Conservation (phyloP, 495 filamentous ascomycete genomes). For the Penicillium cataractarum region DNA sequence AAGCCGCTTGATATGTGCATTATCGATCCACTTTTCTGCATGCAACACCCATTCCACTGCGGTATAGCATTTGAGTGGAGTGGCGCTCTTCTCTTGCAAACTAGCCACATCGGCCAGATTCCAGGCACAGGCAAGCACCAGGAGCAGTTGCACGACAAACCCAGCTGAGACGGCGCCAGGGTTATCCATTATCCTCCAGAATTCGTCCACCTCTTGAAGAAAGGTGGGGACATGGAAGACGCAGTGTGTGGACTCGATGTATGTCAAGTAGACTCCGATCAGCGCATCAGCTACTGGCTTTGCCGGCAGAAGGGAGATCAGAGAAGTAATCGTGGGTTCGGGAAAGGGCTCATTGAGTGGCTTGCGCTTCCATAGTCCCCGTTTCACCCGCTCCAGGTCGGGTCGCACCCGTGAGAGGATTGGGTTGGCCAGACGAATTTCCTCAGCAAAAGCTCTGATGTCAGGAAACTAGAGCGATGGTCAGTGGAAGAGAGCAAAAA, state of each 20-base stretch:
- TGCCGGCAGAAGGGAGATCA: slow-evolving; percentile 42
- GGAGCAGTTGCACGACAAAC: slow-evolving; percentile 62
- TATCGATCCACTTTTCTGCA: slow-evolving; percentile 63
- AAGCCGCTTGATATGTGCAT: slow-evolving; percentile 56
- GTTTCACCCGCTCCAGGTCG: slow-evolving; percentile 40
- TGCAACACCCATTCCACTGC: slow-evolving; percentile 66
- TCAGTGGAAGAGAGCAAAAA: not conserved
- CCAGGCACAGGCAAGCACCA: slow-evolving; percentile 67
- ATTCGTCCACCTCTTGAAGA: slow-evolving; percentile 53
- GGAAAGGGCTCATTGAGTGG: slow-evolving; percentile 40
- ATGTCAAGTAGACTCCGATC: slow-evolving; percentile 54
- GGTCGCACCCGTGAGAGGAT: slow-evolving; percentile 41
- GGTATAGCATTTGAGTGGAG: slow-evolving; percentile 48
- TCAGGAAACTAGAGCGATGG: slow-evolving; percentile 41
- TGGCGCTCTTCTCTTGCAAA: slow-evolving; percentile 54
- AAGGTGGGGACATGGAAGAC: slow-evolving; percentile 64
- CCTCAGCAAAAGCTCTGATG: slow-evolving; percentile 46
- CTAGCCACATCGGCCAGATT: slow-evolving; percentile 38
- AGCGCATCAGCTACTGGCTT: slow-evolving; percentile 54
- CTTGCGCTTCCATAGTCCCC: slow-evolving; percentile 40
- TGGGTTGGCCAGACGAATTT: slow-evolving; percentile 43
- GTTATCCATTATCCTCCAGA: slow-evolving; percentile 46
- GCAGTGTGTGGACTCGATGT: slow-evolving; percentile 59
- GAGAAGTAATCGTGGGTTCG: slow-evolving; percentile 33
- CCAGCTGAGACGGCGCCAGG: slow-evolving; percentile 34